Conservation (phyloP, 202 grass and related monocot species). For the Carex sylvatica region DNA sequence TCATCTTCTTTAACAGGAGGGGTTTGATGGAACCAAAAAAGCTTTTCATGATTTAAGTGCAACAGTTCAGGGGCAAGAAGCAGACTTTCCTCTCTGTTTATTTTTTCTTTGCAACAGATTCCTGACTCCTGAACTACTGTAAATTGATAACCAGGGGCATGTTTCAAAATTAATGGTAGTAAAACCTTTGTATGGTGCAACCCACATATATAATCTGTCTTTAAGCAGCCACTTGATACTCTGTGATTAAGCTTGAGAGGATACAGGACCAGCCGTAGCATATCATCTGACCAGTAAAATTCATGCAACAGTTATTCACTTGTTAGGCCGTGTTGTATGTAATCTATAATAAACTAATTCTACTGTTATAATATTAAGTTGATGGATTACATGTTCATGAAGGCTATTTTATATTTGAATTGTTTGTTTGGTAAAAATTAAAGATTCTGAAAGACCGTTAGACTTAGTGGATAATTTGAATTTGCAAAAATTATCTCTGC, state of each 20-base stretch:
- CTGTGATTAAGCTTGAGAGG: too few species aligned
- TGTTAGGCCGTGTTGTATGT: neutral
- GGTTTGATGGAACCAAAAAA: neutral
- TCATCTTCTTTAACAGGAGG: neutral
- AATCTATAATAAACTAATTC: neutral
- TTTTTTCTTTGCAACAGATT: neutral
- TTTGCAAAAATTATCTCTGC: too few species aligned
- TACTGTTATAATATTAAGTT: neutral
- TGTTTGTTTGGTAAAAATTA: too few species aligned
- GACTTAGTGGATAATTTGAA: too few species aligned
- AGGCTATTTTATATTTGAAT: conserved; percentile 14
- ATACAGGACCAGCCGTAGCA: too few species aligned
- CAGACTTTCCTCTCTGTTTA: neutral
- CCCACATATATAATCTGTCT: too few species aligned
- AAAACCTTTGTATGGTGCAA: too few species aligned
- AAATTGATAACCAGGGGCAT: neutral
- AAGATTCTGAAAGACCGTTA: too few species aligned
- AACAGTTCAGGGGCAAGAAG: neutral
- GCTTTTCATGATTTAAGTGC: neutral
- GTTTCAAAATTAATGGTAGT: too few species aligned
- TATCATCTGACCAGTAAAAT: too few species aligned
- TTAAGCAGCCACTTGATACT: too few species aligned
- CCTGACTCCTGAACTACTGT: neutral
- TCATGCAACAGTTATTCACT: too few species aligned
- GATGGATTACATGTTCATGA: neutral